These are phyloP conservation scores for Suillus cothurnatus DNA, from an alignment of 768 basidiomycete genomes.

Conservation along the genomic window DNA sequence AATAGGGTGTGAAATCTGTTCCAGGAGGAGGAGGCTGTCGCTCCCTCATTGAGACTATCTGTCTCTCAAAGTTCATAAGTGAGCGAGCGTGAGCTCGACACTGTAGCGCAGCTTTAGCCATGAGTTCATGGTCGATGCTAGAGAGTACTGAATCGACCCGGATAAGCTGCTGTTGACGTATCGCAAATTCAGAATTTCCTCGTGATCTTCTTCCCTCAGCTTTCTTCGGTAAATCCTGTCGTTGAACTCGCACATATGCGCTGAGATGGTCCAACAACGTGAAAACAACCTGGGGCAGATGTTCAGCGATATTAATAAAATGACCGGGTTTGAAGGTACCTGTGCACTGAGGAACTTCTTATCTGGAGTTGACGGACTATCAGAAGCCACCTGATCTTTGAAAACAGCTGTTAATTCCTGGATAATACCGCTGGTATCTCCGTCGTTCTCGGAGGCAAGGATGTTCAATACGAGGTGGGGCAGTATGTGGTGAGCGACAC, in stretches of 20 bases:
- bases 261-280: constrained; percentile 94
- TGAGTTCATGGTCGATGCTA: constrained; percentile 82
- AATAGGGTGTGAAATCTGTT: constrained; percentile 54
- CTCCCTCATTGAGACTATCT: constrained; percentile 56
- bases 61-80: constrained; percentile 92
- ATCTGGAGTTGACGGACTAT: constrained; percentile 63
- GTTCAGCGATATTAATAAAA: not conserved
- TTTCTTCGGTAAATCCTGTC: constrained; percentile 62
- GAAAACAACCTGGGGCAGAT: constrained; percentile 77
- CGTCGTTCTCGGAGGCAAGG: constrained; percentile 71
- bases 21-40: constrained; percentile 41
- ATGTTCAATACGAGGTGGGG: constrained; percentile 91
- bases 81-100: constrained; percentile 95
- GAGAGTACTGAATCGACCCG: constrained; percentile 81
- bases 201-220: constrained; percentile 49
- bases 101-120: constrained; percentile 92
- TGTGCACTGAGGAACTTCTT: constrained; percentile 93
- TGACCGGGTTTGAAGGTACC: constrained; percentile 43
- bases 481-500: constrained; percentile 89
- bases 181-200: constrained; percentile 33
- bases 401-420: constrained; percentile 80
- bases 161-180: constrained; percentile 61
- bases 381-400: constrained; percentile 77
- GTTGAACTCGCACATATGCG: constrained; percentile 79
- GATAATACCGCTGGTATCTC: constrained; percentile 65